Evolutionary conservation across 139 green algal genomes (phyloP).

Genomic region (Medakamo hakoo): DNA sequence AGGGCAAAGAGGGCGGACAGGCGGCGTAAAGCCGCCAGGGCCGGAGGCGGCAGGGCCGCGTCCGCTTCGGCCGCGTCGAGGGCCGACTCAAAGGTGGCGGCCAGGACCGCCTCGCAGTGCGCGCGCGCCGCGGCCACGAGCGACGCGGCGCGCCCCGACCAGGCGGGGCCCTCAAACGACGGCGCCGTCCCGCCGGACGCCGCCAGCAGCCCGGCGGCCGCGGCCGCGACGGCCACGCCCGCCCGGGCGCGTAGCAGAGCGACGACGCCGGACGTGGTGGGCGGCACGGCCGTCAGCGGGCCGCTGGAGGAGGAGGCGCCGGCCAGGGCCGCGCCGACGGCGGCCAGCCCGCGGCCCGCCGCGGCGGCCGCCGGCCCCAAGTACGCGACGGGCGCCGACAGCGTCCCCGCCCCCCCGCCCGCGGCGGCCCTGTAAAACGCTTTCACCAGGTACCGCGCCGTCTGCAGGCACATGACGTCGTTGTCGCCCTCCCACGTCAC

Average conservation of each 20-base stretch:
- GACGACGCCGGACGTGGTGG: neutral
- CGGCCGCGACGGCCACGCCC: slow-evolving; percentile 15
- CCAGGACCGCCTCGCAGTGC: slow-evolving; percentile 41
- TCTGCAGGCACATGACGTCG: slow-evolving; percentile 60
- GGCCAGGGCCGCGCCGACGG: too few species aligned
- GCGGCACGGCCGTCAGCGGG: too few species aligned
- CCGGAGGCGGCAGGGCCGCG: slow-evolving; percentile 7
- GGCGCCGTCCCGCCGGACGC: slow-evolving; percentile 20
- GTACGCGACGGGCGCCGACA: slow-evolving; percentile 35
- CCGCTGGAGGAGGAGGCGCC: too few species aligned
- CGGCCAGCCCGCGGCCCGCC: neutral
- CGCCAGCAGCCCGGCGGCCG: slow-evolving; percentile 13
- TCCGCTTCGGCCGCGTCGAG: slow-evolving; percentile 6
- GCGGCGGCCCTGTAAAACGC: slow-evolving; percentile 23
- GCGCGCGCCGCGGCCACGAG: slow-evolving; percentile 40
- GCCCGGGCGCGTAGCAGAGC: slow-evolving; percentile 25
- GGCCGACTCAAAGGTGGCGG: slow-evolving; percentile 31
- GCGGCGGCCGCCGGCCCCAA: slow-evolving; percentile 14
- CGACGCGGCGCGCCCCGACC: slow-evolving; percentile 53
- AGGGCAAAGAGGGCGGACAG: slow-evolving; percentile 47
- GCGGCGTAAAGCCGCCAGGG: slow-evolving; percentile 28
- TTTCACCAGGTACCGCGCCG: slow-evolving; percentile 63
- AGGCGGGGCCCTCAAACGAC: slow-evolving; percentile 52
- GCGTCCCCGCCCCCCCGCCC: slow-evolving; percentile 12
- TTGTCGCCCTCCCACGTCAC: slow-evolving; percentile 92